Evolutionary conservation across 371 early-diverging fungal genomes (phyloP).

Genomic region (Nematocida major): DNA sequence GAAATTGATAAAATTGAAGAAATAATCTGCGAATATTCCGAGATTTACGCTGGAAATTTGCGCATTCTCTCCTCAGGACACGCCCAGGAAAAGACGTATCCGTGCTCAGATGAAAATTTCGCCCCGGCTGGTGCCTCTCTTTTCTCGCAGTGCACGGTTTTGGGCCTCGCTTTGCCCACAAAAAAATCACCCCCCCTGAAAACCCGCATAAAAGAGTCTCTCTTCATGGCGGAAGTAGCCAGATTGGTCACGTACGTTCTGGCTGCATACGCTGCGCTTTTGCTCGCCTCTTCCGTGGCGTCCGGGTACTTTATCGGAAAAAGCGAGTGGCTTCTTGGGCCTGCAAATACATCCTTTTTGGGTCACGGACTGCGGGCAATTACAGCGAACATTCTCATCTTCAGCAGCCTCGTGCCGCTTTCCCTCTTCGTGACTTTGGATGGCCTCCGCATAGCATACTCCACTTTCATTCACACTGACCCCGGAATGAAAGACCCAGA

Average conservation of each 20-base stretch:
- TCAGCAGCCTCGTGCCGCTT: constrained; percentile 74
- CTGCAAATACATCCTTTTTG: background rate
- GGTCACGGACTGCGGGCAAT: constrained; percentile 46
- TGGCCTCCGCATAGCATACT: constrained; percentile 67
- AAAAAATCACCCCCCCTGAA: constrained; percentile 74
- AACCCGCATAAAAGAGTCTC: constrained; percentile 71
- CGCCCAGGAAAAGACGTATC: background rate
- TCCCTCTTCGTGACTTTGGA: constrained; percentile 87
- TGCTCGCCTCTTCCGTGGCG: constrained; percentile 53
- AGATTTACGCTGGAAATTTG: no score
- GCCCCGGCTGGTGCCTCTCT: constrained; percentile 80
- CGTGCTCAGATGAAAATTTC: background rate
- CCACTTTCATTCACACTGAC: constrained; percentile 70
- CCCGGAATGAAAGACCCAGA: constrained; percentile 55
- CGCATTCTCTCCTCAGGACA: no score
- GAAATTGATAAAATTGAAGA: constrained; percentile 20
- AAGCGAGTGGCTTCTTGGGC: constrained; percentile 42
- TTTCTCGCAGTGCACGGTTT: constrained; percentile 77
- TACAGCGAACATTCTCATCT: constrained; percentile 64
- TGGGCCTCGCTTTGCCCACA: constrained; percentile 77
- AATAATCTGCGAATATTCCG: background rate
- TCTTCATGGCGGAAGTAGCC: constrained; percentile 53
- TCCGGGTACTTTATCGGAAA: constrained; percentile 50
- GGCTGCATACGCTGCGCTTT: constrained; percentile 57
- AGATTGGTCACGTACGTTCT: constrained; percentile 48